phyloP scores from a whole-genome alignment of 441 rosid species.

The Cnidoscolus chayamansa region DNA sequence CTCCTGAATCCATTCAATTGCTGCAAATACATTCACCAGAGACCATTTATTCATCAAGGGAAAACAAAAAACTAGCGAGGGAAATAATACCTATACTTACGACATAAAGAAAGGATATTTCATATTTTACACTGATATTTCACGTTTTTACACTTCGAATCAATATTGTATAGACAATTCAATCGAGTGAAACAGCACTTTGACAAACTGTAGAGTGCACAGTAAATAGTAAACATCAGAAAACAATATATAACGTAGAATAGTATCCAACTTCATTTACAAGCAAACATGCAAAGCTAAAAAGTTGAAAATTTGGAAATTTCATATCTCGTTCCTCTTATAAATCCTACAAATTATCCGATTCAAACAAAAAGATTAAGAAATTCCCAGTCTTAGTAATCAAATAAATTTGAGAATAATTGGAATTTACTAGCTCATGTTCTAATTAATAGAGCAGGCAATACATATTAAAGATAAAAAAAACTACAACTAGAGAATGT shows the following conservation, averaged over 20 bases:
- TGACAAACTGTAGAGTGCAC: neutral
- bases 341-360: neutral
- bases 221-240: neutral
- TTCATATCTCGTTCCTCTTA: neutral
- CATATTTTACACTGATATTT: neutral
- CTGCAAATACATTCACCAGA: conserved; percentile 11
- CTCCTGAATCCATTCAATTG: conserved; percentile 79
- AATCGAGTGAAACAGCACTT: neutral
- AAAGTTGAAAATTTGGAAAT: neutral
- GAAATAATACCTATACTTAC: neutral
- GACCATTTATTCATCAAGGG: neutral
- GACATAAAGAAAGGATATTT: neutral
- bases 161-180: neutral
- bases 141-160: conserved; percentile 1
- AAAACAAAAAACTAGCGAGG: neutral
- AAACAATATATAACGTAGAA: neutral
- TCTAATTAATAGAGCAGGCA: neutral
- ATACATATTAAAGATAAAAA: neutral
- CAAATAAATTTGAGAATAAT: neutral
- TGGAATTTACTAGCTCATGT: neutral
- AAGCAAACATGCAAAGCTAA: no score
- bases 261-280: neutral
- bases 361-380: neutral
- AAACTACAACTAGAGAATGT: neutral
- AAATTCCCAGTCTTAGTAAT: neutral